Evolutionary conservation across 2,329 filamentous ascomycete genomes (phyloP), one percentile per base, ranked within the genome.

Genomic region (Mycosphaerella sp.): DNA sequence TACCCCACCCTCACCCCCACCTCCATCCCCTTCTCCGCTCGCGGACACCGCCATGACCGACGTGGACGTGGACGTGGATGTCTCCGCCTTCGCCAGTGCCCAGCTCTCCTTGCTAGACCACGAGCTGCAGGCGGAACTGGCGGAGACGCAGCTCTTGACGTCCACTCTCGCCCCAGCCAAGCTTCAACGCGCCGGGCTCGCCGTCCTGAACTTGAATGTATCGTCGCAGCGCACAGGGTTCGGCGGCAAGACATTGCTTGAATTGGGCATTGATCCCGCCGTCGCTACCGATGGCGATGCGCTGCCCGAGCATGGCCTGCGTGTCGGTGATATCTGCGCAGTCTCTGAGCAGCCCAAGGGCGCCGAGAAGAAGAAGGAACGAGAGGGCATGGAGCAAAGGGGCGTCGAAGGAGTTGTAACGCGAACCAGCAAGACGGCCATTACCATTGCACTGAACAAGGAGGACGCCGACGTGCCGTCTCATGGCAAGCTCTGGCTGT

Each of bases 201-300:
- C 88, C 28, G 75, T 93, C 61, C 81, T 82, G 13, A 91, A 90
- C 68, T 80, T 97, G 7, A 73, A 80, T 28, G 73, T 95, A 30
- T 75, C 79, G 9, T 84, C 86, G 14, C 86, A 87, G 65, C 84
- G 90, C 27, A 98, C 93, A 0, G 93, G 93, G 0, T 76, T 96
- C 34, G 93, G 90, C 13, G 93, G 93, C n/a, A 87, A 89, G 58
- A 89, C 87, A 0, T 85, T 98, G 1, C 73, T 96, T 3, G 90
- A 96, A 68, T 81, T 98, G 5, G 74, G 73, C 13, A 74, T 81
- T 0, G 91, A 96, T 63, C 71, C 80, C n/a, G 86, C 89, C 0
- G 79, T 85, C 1, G 76, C 79, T 3, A 69, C 66, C 40, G 43
- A 50, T 35, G 67, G 65, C 16, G 67, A 64, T 39, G 64, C 71